Base-by-base conservation (phyloP, 1,284 basidiomycete genomes). In the Cryptococcus sp. region DNA sequence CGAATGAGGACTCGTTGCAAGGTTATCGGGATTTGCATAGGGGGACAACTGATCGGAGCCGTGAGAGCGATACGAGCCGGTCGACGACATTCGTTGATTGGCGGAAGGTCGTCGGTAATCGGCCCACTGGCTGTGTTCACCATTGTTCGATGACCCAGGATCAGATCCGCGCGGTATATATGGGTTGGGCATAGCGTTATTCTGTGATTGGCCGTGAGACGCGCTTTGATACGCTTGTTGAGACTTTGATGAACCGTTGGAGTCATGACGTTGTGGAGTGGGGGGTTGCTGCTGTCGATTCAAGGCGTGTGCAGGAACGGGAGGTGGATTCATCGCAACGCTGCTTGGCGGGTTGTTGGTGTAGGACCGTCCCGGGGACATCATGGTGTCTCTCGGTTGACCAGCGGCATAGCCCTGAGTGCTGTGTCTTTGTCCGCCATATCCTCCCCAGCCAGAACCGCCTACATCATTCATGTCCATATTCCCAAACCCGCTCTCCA, bases 401-500 rank as follows among this genome's bases (percentile, higher is more conserved):
- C 5, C 54, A 27, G 17, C 41, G 22, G 40, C 54, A 25, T 59
- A 42, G 13, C 47, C 54, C 38, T 35, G 46, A 7, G 16, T 31
- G 45, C 54, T 35, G 23, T 55, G 55, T 50, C 62, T 61, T 51
- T 51, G 47, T 60, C 67, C 60, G 47, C 63, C 49, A 45, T 19
- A 22, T 47, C 60, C 49, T 46, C 53, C 59, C 54, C 25, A 56
- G 6, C 52, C 51, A 38, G 15, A 38, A n/a, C 53, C 59, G 20
- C 15, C 25, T 10, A 50, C 50, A 47, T 64, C 67, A 35, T 55
- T 56, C 45, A 67, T 65, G 19, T 68, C 66, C 61, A 68, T 71
- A 45, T 65, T 69, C 11, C 75, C 75, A 54, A 78, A 61, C 3
- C 76, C 77, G 48, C 71, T 72, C 60, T 78, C 76, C 27, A 79